A percentile compares a stretch with the other conserved stretches of the same genome.
Conservation (phyloP, 352 stramenopile species). For the Globisporangium perplexum region DNA sequence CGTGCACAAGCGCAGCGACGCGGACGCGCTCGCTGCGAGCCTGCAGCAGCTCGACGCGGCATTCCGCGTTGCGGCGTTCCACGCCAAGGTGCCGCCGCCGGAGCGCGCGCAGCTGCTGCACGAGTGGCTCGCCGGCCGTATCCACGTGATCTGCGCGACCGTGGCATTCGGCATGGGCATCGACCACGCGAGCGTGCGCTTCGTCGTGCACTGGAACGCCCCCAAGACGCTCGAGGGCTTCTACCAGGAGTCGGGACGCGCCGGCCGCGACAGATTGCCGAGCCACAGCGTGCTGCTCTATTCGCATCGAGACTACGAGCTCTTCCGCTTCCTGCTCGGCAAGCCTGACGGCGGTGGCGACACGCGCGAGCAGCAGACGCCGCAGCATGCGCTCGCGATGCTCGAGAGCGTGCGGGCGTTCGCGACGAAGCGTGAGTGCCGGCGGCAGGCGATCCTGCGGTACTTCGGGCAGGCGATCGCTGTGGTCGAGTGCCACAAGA, state of each 20-base stretch:
- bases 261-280: conserved; percentile 89
- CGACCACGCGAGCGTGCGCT: conserved; percentile 87
- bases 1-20: conserved; percentile 50
- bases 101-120: conserved; percentile 36
- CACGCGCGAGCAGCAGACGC: conserved; percentile 11
- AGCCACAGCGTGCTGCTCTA: conserved; percentile 87
- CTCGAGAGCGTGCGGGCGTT: conserved; percentile 38
- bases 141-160: conserved; percentile 87
- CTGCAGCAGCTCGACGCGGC: conserved; percentile 20
- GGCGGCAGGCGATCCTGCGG: conserved; percentile 42
- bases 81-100: conserved; percentile 39
- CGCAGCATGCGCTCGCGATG: conserved; percentile 24
- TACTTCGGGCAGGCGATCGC: conserved; percentile 52
- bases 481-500: conserved; percentile 34
- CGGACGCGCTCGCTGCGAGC: conserved; percentile 31
- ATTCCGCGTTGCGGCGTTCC: conserved; percentile 37
- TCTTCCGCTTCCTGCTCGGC: conserved; percentile 41
- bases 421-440: conserved; percentile 40
- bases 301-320: conserved; percentile 35
- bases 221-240: conserved; percentile 93
- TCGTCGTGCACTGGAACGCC: conserved; percentile 87
- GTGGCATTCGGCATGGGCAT: conserved; percentile 94
- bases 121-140: conserved; percentile 34
- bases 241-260: conserved; percentile 95
- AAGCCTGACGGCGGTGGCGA: conserved; percentile 16